phyloP scores from a whole-genome alignment of 495 filamentous ascomycete species.

The Penicillium roqueforti region DNA sequence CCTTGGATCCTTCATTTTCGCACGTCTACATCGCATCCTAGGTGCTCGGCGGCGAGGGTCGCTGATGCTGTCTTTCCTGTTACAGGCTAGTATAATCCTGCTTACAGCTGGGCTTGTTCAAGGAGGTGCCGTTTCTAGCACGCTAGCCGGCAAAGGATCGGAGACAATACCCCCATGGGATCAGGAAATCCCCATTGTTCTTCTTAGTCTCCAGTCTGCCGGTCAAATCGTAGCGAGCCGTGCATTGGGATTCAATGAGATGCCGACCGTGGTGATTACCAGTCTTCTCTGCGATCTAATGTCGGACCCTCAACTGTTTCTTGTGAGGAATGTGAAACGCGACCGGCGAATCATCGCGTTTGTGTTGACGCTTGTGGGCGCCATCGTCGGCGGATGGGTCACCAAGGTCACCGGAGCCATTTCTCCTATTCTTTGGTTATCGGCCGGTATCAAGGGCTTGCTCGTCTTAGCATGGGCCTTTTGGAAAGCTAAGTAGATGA shows the following conservation, averaged over 20 bases:
- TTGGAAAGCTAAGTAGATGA: slow-evolving; percentile 23
- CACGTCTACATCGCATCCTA: slow-evolving; percentile 26
- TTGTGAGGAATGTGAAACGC: slow-evolving; percentile 58
- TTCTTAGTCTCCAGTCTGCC: slow-evolving; percentile 64
- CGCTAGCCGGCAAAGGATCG: slow-evolving; percentile 9
- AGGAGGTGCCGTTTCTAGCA: slow-evolving; percentile 37
- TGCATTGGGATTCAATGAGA: slow-evolving; percentile 59
- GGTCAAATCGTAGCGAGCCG: slow-evolving; percentile 64
- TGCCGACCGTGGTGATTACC: slow-evolving; percentile 69
- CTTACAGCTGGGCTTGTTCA: slow-evolving; percentile 52
- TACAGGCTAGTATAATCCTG: slow-evolving; percentile 51
- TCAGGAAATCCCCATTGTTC: slow-evolving; percentile 47
- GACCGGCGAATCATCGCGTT: slow-evolving; percentile 56
- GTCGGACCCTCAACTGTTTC: slow-evolving; percentile 52
- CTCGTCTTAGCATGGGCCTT: slow-evolving; percentile 38
- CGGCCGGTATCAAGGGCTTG: slow-evolving; percentile 48
- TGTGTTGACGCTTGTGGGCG: slow-evolving; percentile 53
- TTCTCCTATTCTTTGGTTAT: slow-evolving; percentile 50
- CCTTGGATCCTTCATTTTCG: slow-evolving; percentile 46
- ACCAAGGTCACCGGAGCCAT: slow-evolving; percentile 48
- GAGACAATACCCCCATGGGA: slow-evolving; percentile 16
- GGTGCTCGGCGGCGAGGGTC: slow-evolving; percentile 41
- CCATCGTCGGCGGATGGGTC: slow-evolving; percentile 62
- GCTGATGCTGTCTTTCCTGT: slow-evolving; percentile 49
- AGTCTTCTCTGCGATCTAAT: slow-evolving; percentile 62